Evolutionary conservation across 805 yeast species (phyloP), one percentile per base, ranked within the genome.

Genomic region (Lipomyces starkeyi): DNA sequence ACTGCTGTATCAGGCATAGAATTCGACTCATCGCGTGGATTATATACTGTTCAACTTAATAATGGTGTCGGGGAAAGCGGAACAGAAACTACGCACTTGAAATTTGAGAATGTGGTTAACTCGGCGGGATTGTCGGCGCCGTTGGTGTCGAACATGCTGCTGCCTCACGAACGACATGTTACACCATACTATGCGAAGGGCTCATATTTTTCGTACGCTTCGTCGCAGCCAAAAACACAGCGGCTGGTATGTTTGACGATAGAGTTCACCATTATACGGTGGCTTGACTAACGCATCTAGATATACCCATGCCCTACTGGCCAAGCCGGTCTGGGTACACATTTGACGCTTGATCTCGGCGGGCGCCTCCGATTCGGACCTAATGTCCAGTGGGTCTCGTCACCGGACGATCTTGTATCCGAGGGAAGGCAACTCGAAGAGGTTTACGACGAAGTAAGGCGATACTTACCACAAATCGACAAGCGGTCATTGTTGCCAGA

Each of bases 351-450:
- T 37, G 96, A 91, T 74, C 78, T 93, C 64, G 93, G 90, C 2
- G 95, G 96, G 0, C 88, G 88, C 72, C 79, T 93, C 34, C 84
- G 86, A 71, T 93, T 93, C 76, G 98, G 98, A 0, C 97, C 97
- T 0, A 97, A 93, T 76, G 78, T 91, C 54, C 95, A 92, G 77
- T 92, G 96, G 91, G 86, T 90, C 1, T 13, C 74, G 9, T 59
- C 71, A 3, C 77, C 80, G 0, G 61, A 64, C 8, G 80, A 78
- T 60, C 74, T 78, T 2, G 60, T 58, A 17, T 79, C 78, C 6
- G 77, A 73, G 49, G 68, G 68, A 8, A 58, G 74, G 0, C 89
- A 89, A 67, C 75, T 89, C 8, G 80, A 81, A 11, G 80, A 79
- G 0, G 95, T 95, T 0, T 83, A 78, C 66, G 77, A 81, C 40